A percentile compares a stretch with the other conserved stretches of the same genome.
Conservation (phyloP, 768 basidiomycete genomes). For the Russula ochroleuca region DNA sequence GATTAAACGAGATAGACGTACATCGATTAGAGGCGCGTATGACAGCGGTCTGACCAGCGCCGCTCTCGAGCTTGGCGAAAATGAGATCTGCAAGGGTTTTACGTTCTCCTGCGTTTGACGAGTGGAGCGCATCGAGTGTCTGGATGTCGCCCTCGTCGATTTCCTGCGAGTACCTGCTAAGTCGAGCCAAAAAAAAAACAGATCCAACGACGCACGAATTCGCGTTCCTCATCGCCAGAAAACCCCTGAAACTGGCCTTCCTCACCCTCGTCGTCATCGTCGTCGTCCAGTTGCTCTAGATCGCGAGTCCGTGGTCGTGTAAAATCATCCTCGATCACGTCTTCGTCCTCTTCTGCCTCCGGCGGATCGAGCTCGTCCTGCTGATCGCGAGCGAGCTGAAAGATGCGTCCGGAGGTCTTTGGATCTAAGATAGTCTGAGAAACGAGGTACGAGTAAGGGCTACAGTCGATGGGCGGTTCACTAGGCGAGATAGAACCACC, state of each 20-base stretch:
- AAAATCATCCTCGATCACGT: constrained; percentile 32
- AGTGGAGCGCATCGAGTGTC: constrained; percentile 76
- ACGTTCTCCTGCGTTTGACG: constrained; percentile 68
- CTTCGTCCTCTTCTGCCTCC: constrained; percentile 33
- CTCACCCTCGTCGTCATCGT: constrained; percentile 57
- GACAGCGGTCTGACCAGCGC: constrained; percentile 46
- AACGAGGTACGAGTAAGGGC: not conserved
- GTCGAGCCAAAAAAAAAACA: not conserved
- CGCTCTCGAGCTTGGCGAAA: constrained; percentile 81
- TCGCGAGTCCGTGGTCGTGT: constrained; percentile 30
- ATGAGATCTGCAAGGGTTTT: constrained; percentile 95
- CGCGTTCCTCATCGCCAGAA: constrained; percentile 42
- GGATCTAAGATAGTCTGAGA: constrained; percentile 66
- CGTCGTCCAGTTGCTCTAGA: constrained; percentile 41
- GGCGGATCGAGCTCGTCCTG: constrained; percentile 73
- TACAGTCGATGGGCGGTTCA: not conserved
- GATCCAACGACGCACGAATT: constrained; percentile 42
- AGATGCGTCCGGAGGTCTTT: constrained; percentile 80
- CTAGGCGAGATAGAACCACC: not conserved
- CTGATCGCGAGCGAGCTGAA: constrained; percentile 89
- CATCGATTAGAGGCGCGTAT: constrained; percentile 62
- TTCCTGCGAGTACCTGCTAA: constrained; percentile 45
- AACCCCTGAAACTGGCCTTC: constrained; percentile 46
- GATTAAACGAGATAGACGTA: constrained; percentile 8
- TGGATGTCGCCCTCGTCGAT: constrained; percentile 89